Percentiles rank a stretch among this genome's conserved stretches.
Conservation (phyloP, 192 early-diverging fungal species). For the Backusella mclennaniae region DNA sequence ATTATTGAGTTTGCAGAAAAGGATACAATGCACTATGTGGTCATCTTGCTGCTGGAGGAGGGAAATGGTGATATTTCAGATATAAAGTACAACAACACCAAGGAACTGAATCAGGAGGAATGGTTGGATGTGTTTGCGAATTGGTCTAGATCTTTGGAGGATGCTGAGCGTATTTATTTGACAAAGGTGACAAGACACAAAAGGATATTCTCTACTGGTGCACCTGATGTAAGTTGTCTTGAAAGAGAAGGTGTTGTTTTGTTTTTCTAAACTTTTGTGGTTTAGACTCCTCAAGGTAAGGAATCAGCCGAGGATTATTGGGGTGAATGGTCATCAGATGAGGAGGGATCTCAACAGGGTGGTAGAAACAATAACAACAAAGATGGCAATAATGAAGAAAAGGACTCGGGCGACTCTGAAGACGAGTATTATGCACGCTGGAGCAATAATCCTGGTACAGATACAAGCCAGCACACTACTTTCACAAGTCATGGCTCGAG, state of each 20-base stretch:
- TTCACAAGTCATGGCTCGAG: not conserved
- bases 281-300: not conserved
- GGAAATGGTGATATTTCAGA: slow-evolving; percentile 30
- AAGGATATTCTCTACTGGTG: slow-evolving; percentile 3
- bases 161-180: slow-evolving; percentile 35
- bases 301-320: slow-evolving; percentile 38
- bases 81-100: slow-evolving; percentile 40
- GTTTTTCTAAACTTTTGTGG: not conserved
- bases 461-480: slow-evolving; percentile 2
- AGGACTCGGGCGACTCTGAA: slow-evolving; percentile 23
- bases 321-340: slow-evolving; percentile 42
- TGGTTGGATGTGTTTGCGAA: slow-evolving; percentile 28
- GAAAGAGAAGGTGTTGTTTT: not conserved
- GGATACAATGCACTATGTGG: slow-evolving; percentile 25
- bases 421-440: slow-evolving; percentile 37
- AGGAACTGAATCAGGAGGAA: slow-evolving; percentile 25
- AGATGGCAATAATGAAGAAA: not conserved
- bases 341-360: slow-evolving; percentile 1
- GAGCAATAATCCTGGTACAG: slow-evolving; percentile 33
- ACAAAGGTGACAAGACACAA: slow-evolving; percentile 19
- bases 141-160: slow-evolving; percentile 36
- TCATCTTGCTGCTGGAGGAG: slow-evolving; percentile 35
- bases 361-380: not conserved
- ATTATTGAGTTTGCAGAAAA: slow-evolving; percentile 29
- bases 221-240: slow-evolving; percentile 9